Evolutionary conservation across 257 asterid genomes (phyloP).

Genomic region (Fraxinus americana): DNA sequence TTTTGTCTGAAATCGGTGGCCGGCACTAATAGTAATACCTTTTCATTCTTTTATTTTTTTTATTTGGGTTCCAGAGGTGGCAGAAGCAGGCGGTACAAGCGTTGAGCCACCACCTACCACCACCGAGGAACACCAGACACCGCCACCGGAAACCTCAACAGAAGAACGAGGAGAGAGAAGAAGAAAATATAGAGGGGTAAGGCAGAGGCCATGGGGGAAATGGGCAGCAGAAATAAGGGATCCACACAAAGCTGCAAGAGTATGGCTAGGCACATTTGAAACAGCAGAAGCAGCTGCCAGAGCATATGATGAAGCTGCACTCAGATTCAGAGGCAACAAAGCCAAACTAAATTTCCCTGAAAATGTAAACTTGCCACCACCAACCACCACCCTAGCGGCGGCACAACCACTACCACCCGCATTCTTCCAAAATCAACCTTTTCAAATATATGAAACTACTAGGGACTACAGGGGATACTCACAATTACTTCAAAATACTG

Average conservation of each 20-base stretch:
- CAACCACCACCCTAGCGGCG: slow-evolving; percentile 21
- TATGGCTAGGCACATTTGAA: slow-evolving; percentile 94
- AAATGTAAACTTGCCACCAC: slow-evolving; percentile 43
- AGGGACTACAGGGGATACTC: slow-evolving; percentile 71
- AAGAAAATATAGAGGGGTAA: slow-evolving; percentile 78
- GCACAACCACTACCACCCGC: slow-evolving; percentile 15
- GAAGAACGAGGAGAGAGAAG: slow-evolving; percentile 59
- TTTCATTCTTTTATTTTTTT: background rate
- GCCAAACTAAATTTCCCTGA: slow-evolving; percentile 94
- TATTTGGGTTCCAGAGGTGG: slow-evolving; percentile 30
- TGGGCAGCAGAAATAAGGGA: slow-evolving; percentile 97
- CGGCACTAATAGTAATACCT: background rate
- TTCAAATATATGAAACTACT: slow-evolving; percentile 17
- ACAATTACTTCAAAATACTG: slow-evolving; percentile 52
- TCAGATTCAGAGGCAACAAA: slow-evolving; percentile 75
- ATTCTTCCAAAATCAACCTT: slow-evolving; percentile 25
- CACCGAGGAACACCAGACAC: slow-evolving; percentile 1
- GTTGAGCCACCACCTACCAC: slow-evolving; percentile 20
- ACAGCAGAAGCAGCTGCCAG: slow-evolving; percentile 91
- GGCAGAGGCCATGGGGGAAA: slow-evolving; percentile 94
- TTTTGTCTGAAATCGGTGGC: background rate
- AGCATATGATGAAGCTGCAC: slow-evolving; percentile 95
- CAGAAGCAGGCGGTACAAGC: slow-evolving; percentile 29
- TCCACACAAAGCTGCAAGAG: slow-evolving; percentile 85
- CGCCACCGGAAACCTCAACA: slow-evolving; percentile 29